Percentiles rank a stretch among this genome's conserved stretches.
phyloP scores from a whole-genome alignment of 2,329 filamentous ascomycete genomes.

The Neophaeococcomyces mojaviensis region DNA sequence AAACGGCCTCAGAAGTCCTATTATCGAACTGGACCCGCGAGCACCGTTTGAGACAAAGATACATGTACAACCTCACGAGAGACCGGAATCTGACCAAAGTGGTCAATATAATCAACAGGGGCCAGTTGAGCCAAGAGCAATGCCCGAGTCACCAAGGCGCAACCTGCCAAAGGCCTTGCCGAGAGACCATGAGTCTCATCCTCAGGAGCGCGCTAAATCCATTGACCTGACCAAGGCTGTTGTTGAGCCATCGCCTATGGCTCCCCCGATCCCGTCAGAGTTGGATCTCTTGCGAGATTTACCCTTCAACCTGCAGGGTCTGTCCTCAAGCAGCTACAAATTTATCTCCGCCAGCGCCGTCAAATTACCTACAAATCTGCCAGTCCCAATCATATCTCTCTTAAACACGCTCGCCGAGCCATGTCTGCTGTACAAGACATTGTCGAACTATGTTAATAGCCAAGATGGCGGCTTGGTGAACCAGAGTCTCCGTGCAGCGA shows the following conservation, averaged over 20 bases:
- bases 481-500: slow-evolving; percentile 83
- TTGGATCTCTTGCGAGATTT: slow-evolving; percentile 66
- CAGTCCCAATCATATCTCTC: slow-evolving; percentile 75
- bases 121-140: neutral
- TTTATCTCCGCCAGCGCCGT: slow-evolving; percentile 65
- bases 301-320: slow-evolving; percentile 84
- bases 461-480: slow-evolving; percentile 76
- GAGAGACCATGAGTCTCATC: neutral
- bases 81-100: slow-evolving; percentile 2
- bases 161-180: neutral
- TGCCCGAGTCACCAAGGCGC: neutral
- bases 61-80: neutral
- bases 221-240: neutral
- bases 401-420: slow-evolving; percentile 87
- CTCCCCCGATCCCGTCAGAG: slow-evolving; percentile 53
- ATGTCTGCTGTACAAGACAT: slow-evolving; percentile 76
- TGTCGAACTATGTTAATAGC: slow-evolving; percentile 75
- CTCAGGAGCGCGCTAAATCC: neutral
- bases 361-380: slow-evolving; percentile 69
- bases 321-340: slow-evolving; percentile 76
- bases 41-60: neutral
- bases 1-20: slow-evolving; percentile 34
- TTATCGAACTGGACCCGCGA: slow-evolving; percentile 25
- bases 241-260: neutral
- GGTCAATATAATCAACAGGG: neutral